phyloP scores from a whole-genome alignment of 192 early-diverging fungal genomes.

The Helicostylum pulchrum region DNA sequence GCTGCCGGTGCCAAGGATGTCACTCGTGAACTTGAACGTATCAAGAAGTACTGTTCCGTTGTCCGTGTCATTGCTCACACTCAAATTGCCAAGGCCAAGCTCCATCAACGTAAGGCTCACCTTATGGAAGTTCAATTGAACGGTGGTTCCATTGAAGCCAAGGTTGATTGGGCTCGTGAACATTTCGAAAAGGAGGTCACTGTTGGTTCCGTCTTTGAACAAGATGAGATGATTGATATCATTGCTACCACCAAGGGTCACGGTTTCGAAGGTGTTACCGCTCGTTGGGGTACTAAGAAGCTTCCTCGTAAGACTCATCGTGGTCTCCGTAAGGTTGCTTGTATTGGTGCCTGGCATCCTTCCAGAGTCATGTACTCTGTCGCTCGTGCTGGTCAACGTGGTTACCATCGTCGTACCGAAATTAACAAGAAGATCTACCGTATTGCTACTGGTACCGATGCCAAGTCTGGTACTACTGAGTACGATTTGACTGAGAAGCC shows the following conservation, averaged over 20 bases:
- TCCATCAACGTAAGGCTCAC: slow-evolving; percentile 99
- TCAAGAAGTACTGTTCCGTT: slow-evolving; percentile 99
- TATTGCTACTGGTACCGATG: slow-evolving; percentile 85
- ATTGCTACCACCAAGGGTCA: slow-evolving; percentile 99
- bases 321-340: slow-evolving; percentile 99
- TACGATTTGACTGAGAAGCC: slow-evolving; percentile 93
- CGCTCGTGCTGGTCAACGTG: slow-evolving; percentile 98
- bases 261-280: slow-evolving; percentile 98
- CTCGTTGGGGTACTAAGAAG: slow-evolving; percentile 99
- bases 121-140: slow-evolving; percentile 99
- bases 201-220: slow-evolving; percentile 88
- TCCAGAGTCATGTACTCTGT: slow-evolving; percentile 98
- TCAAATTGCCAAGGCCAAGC: slow-evolving; percentile 90
- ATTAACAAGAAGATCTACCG: slow-evolving; percentile 99
- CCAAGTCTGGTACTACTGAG: slow-evolving; percentile 85
- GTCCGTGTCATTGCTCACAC: slow-evolving; percentile 99
- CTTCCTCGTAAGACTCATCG: slow-evolving; percentile 99
- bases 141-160: slow-evolving; percentile 93
- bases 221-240: slow-evolving; percentile 98
- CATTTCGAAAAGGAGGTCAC: slow-evolving; percentile 98
- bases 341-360: slow-evolving; percentile 99
- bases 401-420: slow-evolving; percentile 99
- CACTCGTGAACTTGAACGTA: slow-evolving; percentile 90
- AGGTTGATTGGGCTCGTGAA: slow-evolving; percentile 96
- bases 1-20: slow-evolving; percentile 87